Conservation (phyloP, 208 protist species). For the Leishmania braziliensis region DNA sequence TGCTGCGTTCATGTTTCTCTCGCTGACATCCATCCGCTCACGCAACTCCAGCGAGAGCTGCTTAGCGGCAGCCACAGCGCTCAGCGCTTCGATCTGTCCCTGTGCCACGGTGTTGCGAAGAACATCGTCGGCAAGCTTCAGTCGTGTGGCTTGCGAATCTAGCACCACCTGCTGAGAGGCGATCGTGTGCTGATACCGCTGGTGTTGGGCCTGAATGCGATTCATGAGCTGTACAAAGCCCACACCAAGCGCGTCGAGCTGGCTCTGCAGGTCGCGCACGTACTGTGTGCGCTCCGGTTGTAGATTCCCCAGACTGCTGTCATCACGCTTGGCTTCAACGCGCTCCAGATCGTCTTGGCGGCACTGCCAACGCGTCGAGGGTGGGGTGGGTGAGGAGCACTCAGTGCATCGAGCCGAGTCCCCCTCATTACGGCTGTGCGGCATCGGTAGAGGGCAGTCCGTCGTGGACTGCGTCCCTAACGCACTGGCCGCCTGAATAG, state of each 20-base stretch:
- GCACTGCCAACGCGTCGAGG: neutral
- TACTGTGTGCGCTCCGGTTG: constrained; percentile 13
- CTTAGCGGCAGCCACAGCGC: constrained; percentile 37
- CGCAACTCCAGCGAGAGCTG: constrained; percentile 60
- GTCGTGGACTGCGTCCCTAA: neutral
- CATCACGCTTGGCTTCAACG: neutral
- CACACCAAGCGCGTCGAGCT: constrained; percentile 28
- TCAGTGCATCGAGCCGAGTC: neutral
- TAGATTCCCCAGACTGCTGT: neutral
- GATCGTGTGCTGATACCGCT: constrained; percentile 37
- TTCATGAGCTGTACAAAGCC: constrained; percentile 45
- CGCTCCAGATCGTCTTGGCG: neutral
- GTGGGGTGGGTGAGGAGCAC: neutral
- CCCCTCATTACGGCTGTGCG: neutral
- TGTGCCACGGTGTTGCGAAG: constrained; percentile 44
- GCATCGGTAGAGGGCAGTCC: neutral
- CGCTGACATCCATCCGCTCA: constrained; percentile 55
- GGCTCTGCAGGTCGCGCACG: constrained; percentile 14
- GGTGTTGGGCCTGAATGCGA: constrained; percentile 36
- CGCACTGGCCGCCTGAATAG: neutral
- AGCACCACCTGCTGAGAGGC: constrained; percentile 48
- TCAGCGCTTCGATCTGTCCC: constrained; percentile 37
- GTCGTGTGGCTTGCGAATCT: constrained; percentile 53
- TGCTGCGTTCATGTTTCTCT: constrained; percentile 41
- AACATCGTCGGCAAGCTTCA: constrained; percentile 72